A percentile compares a stretch with the other conserved stretches of the same genome.
Evolutionary conservation across 495 filamentous ascomycete species (phyloP).

Genomic region (Penicillium ucsense): DNA sequence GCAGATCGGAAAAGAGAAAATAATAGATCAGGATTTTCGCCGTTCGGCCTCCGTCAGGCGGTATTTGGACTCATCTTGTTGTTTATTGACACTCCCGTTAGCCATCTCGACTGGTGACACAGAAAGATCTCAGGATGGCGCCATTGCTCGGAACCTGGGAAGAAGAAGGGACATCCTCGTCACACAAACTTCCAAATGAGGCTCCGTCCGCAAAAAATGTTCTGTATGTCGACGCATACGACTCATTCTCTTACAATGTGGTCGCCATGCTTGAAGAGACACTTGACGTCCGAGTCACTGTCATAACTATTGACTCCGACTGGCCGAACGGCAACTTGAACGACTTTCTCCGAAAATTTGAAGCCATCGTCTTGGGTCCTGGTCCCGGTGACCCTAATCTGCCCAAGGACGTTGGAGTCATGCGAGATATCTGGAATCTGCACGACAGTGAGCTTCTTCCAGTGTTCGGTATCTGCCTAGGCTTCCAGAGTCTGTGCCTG

Average conservation of each 20-base stretch:
- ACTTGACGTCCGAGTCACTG: conserved; percentile 54
- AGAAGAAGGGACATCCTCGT: conserved; percentile 2
- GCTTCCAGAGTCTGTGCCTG: conserved; percentile 74
- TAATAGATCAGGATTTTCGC: too few relatives aligned
- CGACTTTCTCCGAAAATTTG: conserved; percentile 48
- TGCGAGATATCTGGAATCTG: conserved; percentile 67
- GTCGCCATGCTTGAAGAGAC: conserved; percentile 61
- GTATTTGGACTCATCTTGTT: too few relatives aligned
- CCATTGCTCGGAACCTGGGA: conserved; percentile 27
- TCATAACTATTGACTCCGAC: conserved; percentile 59
- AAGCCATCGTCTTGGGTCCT: conserved; percentile 72
- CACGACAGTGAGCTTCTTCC: conserved; percentile 49
- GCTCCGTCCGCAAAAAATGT: conserved; percentile 35
- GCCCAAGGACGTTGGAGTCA: conserved; percentile 64
- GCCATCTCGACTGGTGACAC: neutral
- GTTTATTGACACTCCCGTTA: too few relatives aligned
- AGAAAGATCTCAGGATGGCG: conserved; percentile 16
- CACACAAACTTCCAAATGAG: neutral
- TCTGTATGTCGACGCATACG: conserved; percentile 87
- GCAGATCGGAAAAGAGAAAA: too few relatives aligned
- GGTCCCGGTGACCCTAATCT: conserved; percentile 60
- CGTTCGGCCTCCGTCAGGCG: too few relatives aligned
- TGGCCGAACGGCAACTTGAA: conserved; percentile 34
- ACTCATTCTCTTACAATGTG: conserved; percentile 94
- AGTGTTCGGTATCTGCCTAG: conserved; percentile 82